phyloP scores from a whole-genome alignment of 768 basidiomycete species.

The Suillus ampliporus region DNA sequence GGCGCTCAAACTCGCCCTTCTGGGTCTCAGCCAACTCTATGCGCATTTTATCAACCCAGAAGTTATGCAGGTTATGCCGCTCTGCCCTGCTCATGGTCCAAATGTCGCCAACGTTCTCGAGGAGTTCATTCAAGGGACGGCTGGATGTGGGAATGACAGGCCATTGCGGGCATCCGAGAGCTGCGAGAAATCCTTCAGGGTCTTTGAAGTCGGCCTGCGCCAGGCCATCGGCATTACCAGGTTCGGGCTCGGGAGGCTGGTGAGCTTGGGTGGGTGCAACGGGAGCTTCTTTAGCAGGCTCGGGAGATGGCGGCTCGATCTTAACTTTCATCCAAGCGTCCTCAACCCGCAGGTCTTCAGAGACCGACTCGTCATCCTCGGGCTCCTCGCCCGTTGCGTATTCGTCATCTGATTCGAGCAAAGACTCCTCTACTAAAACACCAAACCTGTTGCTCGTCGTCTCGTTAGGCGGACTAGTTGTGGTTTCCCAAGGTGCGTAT shows the following conservation, averaged over 20 bases:
- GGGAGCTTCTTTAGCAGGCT: neutral
- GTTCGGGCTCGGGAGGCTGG: neutral
- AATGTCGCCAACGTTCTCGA: conserved; percentile 40
- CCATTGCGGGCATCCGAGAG: conserved; percentile 39
- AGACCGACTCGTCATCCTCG: conserved; percentile 12
- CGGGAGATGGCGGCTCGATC: neutral
- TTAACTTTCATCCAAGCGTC: conserved; percentile 37
- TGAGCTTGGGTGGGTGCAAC: neutral
- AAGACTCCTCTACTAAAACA: conserved; percentile 11
- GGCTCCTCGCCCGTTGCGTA: conserved; percentile 18
- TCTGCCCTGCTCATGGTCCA: conserved; percentile 63
- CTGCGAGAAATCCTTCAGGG: conserved; percentile 41
- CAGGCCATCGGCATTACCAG: neutral
- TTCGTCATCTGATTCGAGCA: conserved; percentile 13
- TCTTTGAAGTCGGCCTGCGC: conserved; percentile 26
- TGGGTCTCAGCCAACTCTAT: conserved; percentile 33
- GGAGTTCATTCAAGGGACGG: conserved; percentile 45
- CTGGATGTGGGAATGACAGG: conserved; percentile 45
- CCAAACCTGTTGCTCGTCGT: conserved; percentile 6
- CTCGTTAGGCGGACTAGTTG: neutral
- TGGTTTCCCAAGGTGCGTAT: conserved; percentile 5
- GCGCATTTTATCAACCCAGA: conserved; percentile 55
- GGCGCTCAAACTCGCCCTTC: conserved; percentile 47
- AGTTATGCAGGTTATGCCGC: conserved; percentile 46
- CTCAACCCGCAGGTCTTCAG: conserved; percentile 24